phyloP scores from a whole-genome alignment of 306 rosid species.

The Trifolium repens region DNA sequence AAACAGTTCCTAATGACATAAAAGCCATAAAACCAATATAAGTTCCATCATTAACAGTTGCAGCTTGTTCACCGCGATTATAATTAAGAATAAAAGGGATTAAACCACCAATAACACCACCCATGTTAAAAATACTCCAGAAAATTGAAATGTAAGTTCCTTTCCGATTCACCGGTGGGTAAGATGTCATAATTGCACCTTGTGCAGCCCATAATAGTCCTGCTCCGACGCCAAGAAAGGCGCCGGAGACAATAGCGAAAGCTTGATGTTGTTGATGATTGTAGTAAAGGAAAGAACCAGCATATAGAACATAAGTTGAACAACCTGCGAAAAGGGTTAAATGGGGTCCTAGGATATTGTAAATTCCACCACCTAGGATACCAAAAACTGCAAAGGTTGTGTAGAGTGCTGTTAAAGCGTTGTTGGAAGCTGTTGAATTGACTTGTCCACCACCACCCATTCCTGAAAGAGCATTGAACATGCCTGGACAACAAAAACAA shows the following conservation, averaged over 20 bases:
- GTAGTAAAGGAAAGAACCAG: constrained; percentile 89
- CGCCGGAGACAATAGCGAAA: constrained; percentile 70
- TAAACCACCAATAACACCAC: constrained; percentile 89
- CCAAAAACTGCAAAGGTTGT: constrained; percentile 82
- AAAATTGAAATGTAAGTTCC: constrained; percentile 85
- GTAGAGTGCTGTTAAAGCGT: constrained; percentile 82
- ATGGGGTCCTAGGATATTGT: constrained; percentile 92
- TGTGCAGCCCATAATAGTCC: constrained; percentile 90
- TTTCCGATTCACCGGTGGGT: constrained; percentile 75
- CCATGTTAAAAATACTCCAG: constrained; percentile 94
- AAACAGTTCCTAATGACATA: constrained; percentile 64
- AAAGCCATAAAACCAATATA: constrained; percentile 87
- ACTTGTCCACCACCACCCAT: constrained; percentile 96
- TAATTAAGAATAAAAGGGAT: constrained; percentile 76
- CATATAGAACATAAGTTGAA: constrained; percentile 73
- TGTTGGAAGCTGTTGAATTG: constrained; percentile 72
- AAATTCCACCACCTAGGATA: constrained; percentile 88
- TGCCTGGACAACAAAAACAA: constrained; percentile 95
- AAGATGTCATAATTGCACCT: constrained; percentile 96
- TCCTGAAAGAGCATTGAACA: constrained; percentile 91
- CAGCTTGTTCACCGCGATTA: constrained; percentile 49
- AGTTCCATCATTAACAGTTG: constrained; percentile 82
- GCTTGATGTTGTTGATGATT: constrained; percentile 72
- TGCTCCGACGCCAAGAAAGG: constrained; percentile 74
- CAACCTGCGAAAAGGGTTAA: constrained; percentile 80